Percentiles rank a stretch among this genome's conserved stretches.
Evolutionary conservation across 2,329 filamentous ascomycete genomes (phyloP).

Genomic region (Didymella sp.): DNA sequence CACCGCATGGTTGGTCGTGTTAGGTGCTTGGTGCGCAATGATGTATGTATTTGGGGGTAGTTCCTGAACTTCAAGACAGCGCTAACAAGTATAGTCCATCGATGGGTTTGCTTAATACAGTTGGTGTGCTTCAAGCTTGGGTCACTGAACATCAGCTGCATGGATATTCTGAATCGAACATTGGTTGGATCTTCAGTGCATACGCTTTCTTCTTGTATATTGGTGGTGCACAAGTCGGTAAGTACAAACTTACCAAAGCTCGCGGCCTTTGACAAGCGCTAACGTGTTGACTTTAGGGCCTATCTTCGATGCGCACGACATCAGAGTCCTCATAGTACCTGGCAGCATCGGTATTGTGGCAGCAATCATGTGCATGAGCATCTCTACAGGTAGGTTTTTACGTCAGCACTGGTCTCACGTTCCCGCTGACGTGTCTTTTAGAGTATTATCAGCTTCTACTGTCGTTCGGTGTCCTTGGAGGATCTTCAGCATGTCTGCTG

Average conservation of each 20-base stretch:
- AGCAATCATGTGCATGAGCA: conserved; percentile 41
- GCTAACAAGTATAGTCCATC: conserved; percentile 26
- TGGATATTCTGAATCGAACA: conserved; percentile 43
- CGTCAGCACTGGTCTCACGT: no score
- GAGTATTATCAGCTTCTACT: conserved; percentile 56
- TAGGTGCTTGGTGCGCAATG: conserved; percentile 53
- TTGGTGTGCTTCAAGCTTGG: conserved; percentile 52
- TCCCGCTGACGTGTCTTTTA: background rate
- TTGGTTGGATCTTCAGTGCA: conserved; percentile 53
- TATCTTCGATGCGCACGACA: conserved; percentile 49
- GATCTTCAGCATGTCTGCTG: conserved; percentile 49
- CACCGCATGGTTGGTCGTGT: conserved; percentile 53
- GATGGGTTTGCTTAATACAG: conserved; percentile 52
- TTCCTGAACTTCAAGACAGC: no score
- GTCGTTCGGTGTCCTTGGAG: conserved; percentile 53
- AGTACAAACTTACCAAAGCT: background rate
- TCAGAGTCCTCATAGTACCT: conserved; percentile 38
- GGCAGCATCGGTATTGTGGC: conserved; percentile 41
- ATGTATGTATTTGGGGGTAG: conserved; percentile 17
- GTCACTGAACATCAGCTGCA: conserved; percentile 48
- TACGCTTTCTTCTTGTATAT: conserved; percentile 53
- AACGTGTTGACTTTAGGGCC: conserved; percentile 36
- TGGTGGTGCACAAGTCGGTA: conserved; percentile 42
- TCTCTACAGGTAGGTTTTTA: conserved; percentile 25
- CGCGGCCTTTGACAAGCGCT: background rate